These are phyloP conservation scores for Rhodamnia rubescens DNA, from an alignment of 345 rosid genomes.

Conservation along the genomic window DNA sequence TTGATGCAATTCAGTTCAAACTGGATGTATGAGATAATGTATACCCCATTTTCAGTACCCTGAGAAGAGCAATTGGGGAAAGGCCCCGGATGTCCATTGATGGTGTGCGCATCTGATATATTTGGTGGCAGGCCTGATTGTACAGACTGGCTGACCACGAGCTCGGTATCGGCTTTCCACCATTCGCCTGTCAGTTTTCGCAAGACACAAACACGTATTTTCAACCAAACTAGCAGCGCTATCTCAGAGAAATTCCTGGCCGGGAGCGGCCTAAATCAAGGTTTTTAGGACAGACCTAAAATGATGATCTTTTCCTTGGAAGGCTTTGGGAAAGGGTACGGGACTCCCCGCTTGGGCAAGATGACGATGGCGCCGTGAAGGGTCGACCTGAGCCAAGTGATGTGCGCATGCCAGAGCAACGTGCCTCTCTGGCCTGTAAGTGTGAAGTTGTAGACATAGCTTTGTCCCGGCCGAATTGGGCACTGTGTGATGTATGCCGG, in stretches of 20 bases:
- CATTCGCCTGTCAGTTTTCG: slow-evolving; percentile 44
- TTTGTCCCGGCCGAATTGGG: slow-evolving; percentile 49
- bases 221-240: not conserved
- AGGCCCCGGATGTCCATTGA: slow-evolving; percentile 62
- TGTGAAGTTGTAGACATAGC: slow-evolving; percentile 54
- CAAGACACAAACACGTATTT: not conserved
- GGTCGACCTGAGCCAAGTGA: slow-evolving; percentile 67
- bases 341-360: slow-evolving; percentile 41
- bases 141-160: slow-evolving; percentile 35
- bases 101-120: slow-evolving; percentile 63
- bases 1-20: not conserved
- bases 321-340: slow-evolving; percentile 63
- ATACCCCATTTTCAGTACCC: slow-evolving; percentile 26
- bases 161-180: slow-evolving; percentile 78
- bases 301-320: slow-evolving; percentile 39
- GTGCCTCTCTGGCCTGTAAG: slow-evolving; percentile 66
- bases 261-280: not conserved
- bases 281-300: slow-evolving; percentile 30
- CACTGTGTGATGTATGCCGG: slow-evolving; percentile 72
- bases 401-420: slow-evolving; percentile 72
- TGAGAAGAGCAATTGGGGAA: slow-evolving; percentile 38
- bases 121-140: slow-evolving; percentile 51
- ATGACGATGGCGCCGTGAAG: slow-evolving; percentile 64
- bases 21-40: not conserved
- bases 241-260: not conserved